phyloP scores from a whole-genome alignment of 257 asterid genomes.

The Lavandula angustifolia region DNA sequence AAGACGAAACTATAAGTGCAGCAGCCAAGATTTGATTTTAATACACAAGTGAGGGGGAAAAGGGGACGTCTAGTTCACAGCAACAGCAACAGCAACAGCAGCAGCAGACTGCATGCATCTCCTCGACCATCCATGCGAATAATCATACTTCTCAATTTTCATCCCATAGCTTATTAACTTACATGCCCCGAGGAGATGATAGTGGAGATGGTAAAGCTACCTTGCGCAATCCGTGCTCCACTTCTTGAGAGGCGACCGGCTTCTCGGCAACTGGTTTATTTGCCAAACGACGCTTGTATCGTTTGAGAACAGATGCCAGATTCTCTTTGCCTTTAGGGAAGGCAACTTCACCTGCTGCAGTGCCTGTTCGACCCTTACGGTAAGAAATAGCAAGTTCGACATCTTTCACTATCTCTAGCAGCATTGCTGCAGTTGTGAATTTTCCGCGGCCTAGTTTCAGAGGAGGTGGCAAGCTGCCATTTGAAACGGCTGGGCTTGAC shows the following conservation, averaged over 20 bases:
- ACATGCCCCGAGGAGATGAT: constrained; percentile 41
- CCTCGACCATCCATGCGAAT: too few relatives aligned
- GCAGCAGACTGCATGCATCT: not conserved
- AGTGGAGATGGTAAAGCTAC: constrained; percentile 32
- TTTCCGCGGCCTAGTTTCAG: constrained; percentile 57
- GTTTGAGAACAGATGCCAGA: constrained; percentile 83
- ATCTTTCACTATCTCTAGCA: constrained; percentile 72
- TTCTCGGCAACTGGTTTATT: constrained; percentile 48
- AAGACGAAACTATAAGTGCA: constrained; percentile 31
- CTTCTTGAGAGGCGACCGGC: constrained; percentile 40
- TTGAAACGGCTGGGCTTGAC: constrained; percentile 52
- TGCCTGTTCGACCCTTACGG: constrained; percentile 94
- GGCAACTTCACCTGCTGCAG: constrained; percentile 99
- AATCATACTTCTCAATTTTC: not conserved
- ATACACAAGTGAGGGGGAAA: constrained; percentile 34
- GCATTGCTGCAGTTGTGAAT: constrained; percentile 72
- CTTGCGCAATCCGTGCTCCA: constrained; percentile 40
- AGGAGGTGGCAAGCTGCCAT: constrained; percentile 50
- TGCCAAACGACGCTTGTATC: constrained; percentile 86
- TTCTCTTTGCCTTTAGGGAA: constrained; percentile 92
- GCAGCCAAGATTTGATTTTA: constrained; percentile 20
- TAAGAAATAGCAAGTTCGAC: constrained; percentile 81
- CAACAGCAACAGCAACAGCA: constrained; percentile 30
- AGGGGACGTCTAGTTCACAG: constrained; percentile 9
- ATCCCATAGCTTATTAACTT: constrained; percentile 37